Percentiles rank a stretch among this genome's conserved stretches.
Conservation (phyloP, 208 protist genomes). For the Herpetomonas tarakana region DNA sequence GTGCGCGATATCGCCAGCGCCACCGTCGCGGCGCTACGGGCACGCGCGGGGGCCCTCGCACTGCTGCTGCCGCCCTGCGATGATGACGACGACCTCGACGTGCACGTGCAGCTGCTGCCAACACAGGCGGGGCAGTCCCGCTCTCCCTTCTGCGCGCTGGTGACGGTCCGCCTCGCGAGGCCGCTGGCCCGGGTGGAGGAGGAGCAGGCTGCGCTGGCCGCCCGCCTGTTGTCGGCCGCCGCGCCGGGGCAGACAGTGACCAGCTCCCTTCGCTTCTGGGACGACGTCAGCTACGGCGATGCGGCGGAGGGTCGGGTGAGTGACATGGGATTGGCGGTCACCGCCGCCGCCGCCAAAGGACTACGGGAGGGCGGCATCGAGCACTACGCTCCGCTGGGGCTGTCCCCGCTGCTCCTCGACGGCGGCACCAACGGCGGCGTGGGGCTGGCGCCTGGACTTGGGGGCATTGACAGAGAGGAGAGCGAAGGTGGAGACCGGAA, state of each 20-base stretch:
- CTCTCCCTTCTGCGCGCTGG: slow-evolving; percentile 29
- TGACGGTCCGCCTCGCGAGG: slow-evolving; percentile 41
- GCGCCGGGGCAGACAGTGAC: slow-evolving; percentile 67
- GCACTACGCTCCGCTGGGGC: background rate
- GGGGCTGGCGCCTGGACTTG: background rate
- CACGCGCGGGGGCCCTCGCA: slow-evolving; percentile 1
- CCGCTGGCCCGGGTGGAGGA: slow-evolving; percentile 26
- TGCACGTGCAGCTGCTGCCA: slow-evolving; percentile 72
- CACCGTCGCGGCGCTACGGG: slow-evolving; percentile 1
- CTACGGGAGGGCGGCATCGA: background rate
- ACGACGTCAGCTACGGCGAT: slow-evolving; percentile 27
- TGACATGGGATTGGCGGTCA: background rate
- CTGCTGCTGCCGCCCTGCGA: background rate
- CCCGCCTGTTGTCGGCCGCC: slow-evolving; percentile 38
- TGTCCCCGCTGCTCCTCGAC: too few relatives aligned
- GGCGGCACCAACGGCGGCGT: background rate
- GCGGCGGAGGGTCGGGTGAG: slow-evolving; percentile 1
- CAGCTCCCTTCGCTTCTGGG: slow-evolving; percentile 62
- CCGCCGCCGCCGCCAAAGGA: background rate
- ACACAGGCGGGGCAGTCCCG: slow-evolving; percentile 12
- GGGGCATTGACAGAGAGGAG: background rate
- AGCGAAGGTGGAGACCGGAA: background rate
- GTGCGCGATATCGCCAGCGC: slow-evolving; percentile 10
- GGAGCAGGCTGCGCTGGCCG: slow-evolving; percentile 19
- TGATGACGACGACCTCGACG: slow-evolving; percentile 37